Conservation (phyloP, 2,329 filamentous ascomycete species). For the Penicillium crustosum region DNA sequence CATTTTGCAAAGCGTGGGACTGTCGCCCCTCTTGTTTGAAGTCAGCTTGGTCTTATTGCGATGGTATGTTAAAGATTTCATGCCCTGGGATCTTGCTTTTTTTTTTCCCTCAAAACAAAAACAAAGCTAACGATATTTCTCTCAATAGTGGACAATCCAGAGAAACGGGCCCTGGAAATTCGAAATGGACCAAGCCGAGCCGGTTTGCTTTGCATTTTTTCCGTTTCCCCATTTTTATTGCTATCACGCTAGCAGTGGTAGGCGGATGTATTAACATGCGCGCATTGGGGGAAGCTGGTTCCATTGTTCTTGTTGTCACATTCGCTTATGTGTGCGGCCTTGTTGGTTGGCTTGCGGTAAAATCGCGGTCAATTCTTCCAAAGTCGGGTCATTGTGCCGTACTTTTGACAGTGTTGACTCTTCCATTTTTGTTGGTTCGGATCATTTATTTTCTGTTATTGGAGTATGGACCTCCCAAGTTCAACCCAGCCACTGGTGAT, state of each 20-base stretch:
- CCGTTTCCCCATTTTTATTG: conserved; percentile 26
- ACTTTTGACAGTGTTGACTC: conserved; percentile 16
- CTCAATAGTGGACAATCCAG: conserved; percentile 27
- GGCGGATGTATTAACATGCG: conserved; percentile 19
- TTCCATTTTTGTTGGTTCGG: conserved; percentile 27
- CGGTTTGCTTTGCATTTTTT: conserved; percentile 28
- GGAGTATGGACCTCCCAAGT: conserved; percentile 21
- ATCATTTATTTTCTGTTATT: conserved; percentile 25
- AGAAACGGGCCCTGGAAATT: conserved; percentile 27
- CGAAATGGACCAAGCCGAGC: conserved; percentile 22
- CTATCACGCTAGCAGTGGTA: conserved; percentile 27
- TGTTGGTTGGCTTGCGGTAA: conserved; percentile 22
- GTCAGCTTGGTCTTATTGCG: conserved; percentile 29
- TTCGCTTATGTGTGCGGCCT: conserved; percentile 27
- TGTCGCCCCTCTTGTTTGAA: conserved; percentile 34
- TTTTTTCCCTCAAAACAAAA: too few species aligned
- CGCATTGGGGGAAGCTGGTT: conserved; percentile 21
- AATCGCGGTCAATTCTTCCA: conserved; percentile 20
- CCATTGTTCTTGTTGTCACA: conserved; percentile 21
- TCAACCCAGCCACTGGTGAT: conserved; percentile 19
- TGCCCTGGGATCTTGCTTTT: background rate
- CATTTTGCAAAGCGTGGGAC: conserved; percentile 26
- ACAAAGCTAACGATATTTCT: background rate
- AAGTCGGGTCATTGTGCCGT: conserved; percentile 18
- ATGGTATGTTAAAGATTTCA: conserved; percentile 17